Base-by-base conservation (phyloP, 768 basidiomycete species). In the Russula griseocarnosa region DNA sequence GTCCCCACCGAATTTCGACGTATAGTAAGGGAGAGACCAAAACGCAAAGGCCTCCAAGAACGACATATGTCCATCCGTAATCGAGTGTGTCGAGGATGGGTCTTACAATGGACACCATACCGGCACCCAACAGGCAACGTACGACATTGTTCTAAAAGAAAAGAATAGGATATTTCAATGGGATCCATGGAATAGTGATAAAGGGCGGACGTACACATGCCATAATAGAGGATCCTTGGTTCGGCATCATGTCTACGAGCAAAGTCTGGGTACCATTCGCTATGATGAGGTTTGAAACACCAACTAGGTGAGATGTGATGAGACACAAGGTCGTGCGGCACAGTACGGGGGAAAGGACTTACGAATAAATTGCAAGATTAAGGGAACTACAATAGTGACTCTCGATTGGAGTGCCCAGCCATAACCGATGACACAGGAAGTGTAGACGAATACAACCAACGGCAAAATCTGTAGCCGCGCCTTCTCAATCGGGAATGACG, bases 11-110 rank as follows among this genome's bases (percentile, higher is more conserved):
- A 22, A 86, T 74, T 28, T 79, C 75, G 24, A 86, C 63, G 69
- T 77, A 84, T 44, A 83, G 71, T 56, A 84, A 71, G 0, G 87
- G 87, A 4, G 77, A 66, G 24, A 77, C 74, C 0, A 81, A 67
- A 10, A 82, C 62, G 58, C 79, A 75, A 36, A 87, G 69, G 5
- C 80, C 80, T 3, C 77, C 79, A n/a, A 88, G 76, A 14, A 89
- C 72, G 32, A 84, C 76, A 68, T 87, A 90, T 3, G 88, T 83
- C 86, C 86, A 90, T 7, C 88, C 88, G 6, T 79, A 67, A 14
- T 83, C 83, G 22, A 91, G 74, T 3, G 77, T 80, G n/a, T 78
- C 77, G 40, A 88, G 74, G 28, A 89, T 80, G 13, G 83, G 71
- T 61, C 88, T 80, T 49, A 90, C 82, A 22, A 86, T 77, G 3